Evolutionary conservation across 306 rosid species (phyloP).

Genomic region (Gynostemma pentaphyllum): DNA sequence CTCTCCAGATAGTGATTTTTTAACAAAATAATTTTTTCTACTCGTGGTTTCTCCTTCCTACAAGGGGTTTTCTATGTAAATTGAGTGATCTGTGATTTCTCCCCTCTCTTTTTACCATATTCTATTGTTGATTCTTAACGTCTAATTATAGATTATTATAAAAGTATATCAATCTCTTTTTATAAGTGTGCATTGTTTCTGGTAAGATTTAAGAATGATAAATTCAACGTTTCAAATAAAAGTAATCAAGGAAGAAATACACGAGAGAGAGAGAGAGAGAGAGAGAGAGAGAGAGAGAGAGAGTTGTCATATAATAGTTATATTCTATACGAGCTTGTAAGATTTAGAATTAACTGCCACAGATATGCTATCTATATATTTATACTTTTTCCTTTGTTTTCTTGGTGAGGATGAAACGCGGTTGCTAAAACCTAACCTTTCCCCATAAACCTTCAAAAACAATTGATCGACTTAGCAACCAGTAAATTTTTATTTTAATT

Average conservation of each 20-base stretch:
- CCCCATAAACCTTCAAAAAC: background rate
- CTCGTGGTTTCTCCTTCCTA: too few species aligned
- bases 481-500: background rate
- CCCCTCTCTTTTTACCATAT: too few species aligned
- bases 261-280: background rate
- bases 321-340: background rate
- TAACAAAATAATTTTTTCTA: too few species aligned
- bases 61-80: too few species aligned
- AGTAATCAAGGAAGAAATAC: background rate
- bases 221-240: background rate
- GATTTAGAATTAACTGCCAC: background rate
- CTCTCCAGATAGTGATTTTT: too few species aligned
- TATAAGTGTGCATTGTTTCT: slow-evolving; percentile 1
- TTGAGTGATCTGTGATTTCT: too few species aligned
- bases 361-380: background rate
- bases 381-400: background rate
- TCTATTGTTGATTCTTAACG: too few species aligned
- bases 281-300: background rate
- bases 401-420: background rate
- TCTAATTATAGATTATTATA: too few species aligned
- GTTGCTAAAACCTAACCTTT: background rate
- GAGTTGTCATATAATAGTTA: background rate
- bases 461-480: background rate
- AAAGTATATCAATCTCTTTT: background rate
- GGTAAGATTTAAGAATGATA: slow-evolving; percentile 4